Base-by-base conservation (phyloP, 306 rosid genomes). In the Vigna reflexopilosa region DNA sequence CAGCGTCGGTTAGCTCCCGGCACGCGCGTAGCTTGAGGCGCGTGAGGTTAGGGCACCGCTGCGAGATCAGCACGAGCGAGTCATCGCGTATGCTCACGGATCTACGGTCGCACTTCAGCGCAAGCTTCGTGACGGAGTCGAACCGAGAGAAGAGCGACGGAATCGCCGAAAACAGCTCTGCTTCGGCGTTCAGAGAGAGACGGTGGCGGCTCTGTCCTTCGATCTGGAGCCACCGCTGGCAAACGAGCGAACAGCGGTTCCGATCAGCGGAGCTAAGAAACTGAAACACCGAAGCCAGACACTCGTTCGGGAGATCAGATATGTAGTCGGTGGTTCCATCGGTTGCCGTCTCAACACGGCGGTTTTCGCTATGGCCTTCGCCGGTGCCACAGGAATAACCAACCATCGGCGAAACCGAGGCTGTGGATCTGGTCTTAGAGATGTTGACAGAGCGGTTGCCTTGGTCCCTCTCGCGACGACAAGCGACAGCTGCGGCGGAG, bases 151-250 rank as follows among this genome's bases (percentile, higher is more conserved):
- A 93, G 58, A 96, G 87, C 12, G 90, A 87, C 26, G 83, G 82
- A 24, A 93, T 79, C 12, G 57, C 57, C 24, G 87, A 81, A 13
- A 82, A 78, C 0, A 96, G 94, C 54, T 91, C 97, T n/a, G 83
- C 17, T 9, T 77, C 83, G 0, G 99, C 96, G 84, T 86, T 85
- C 51, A 96, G 96, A 7, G 97, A 93, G 44, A 96, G 87, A 3
- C 99, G 97, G 42, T 93, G 91, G 14, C 98, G 98, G 22, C 97
- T 93, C 83, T 96, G 98, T 16, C 98, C 99, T 78, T 96, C 99
- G 51, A 96, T 82, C 79, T 50, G 79, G 20, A 90, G 67, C 99
- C 99, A 96, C 71, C 99, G 91, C 67, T 85, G 88, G 87, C 97
- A 93, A 3, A 96, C 99, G 9, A 96, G 90, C 4, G 99, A 93